phyloP scores from a whole-genome alignment of 2,329 filamentous ascomycete genomes.

The Colletotrichum tabaci region DNA sequence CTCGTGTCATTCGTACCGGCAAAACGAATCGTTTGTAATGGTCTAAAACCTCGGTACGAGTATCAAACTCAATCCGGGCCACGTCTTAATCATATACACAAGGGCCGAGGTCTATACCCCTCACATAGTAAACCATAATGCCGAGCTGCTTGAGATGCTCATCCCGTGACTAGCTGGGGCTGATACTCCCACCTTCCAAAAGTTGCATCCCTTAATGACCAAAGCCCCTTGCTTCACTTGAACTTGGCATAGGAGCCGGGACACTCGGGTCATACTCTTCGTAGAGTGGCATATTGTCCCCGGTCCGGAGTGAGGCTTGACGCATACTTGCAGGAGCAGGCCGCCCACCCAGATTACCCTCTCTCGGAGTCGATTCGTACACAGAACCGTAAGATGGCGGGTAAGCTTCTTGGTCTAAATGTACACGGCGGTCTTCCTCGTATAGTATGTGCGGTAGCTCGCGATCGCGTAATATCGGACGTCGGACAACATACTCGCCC shows the following conservation, averaged over 20 bases:
- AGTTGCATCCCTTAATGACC: not conserved
- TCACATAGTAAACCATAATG: not conserved
- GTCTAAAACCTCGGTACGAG: not conserved
- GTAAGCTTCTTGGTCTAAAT: not conserved
- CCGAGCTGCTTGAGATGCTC: too few relatives aligned
- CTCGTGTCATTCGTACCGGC: not conserved
- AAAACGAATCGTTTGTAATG: not conserved
- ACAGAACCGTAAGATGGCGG: not conserved
- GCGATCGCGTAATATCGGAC: constrained; percentile 55
- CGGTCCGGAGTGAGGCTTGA: not conserved
- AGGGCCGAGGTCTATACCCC: not conserved
- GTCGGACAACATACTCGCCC: constrained; percentile 63
- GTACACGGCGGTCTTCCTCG: constrained; percentile 36
- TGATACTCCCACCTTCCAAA: not conserved
- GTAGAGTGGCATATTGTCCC: constrained; percentile 37
- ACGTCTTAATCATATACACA: not conserved
- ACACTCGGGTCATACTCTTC: constrained; percentile 63
- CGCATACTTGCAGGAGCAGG: not conserved
- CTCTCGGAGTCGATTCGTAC: not conserved
- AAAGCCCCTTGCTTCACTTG: not conserved
- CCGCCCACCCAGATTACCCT: not conserved
- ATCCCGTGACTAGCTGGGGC: not conserved
- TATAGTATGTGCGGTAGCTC: constrained; percentile 44
- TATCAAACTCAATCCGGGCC: not conserved
- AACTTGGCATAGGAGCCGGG: constrained; percentile 46